Percentiles rank a stretch among this genome's conserved stretches.
Evolutionary conservation across 768 basidiomycete species (phyloP).

Genomic region (Suillus subluteus): DNA sequence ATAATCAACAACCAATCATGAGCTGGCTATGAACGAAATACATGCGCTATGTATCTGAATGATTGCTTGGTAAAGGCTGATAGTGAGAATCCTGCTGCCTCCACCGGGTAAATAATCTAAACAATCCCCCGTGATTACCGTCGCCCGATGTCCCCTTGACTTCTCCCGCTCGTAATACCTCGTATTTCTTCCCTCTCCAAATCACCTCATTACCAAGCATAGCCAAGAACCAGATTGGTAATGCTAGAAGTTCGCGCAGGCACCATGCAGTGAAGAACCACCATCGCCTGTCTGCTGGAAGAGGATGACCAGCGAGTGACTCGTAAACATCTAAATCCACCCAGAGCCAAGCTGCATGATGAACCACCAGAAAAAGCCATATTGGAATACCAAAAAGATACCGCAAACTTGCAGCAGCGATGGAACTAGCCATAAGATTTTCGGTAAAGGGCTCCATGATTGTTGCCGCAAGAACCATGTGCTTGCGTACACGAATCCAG

Average conservation of each 20-base stretch:
- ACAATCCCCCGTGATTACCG: constrained; percentile 26
- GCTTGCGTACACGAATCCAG: constrained; percentile 96
- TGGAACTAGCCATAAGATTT: constrained; percentile 67
- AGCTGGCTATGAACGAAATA: not conserved
- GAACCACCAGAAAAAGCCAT: constrained; percentile 59
- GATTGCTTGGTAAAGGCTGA: constrained; percentile 12
- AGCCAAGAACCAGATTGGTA: constrained; percentile 88
- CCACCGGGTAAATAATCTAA: constrained; percentile 34
- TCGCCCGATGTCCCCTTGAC: constrained; percentile 41
- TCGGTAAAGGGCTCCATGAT: constrained; percentile 94
- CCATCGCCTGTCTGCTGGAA: constrained; percentile 51
- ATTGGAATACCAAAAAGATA: constrained; percentile 53
- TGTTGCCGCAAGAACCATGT: constrained; percentile 88
- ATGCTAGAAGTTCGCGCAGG: constrained; percentile 76
- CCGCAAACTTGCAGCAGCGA: constrained; percentile 59
- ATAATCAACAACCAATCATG: constrained; percentile 9
- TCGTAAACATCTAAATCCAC: constrained; percentile 85
- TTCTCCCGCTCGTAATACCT: constrained; percentile 75
- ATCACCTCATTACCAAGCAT: constrained; percentile 80
- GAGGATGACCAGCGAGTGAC: constrained; percentile 70
- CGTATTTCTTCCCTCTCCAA: constrained; percentile 87
- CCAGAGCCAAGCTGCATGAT: constrained; percentile 70
- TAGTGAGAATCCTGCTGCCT: constrained; percentile 15
- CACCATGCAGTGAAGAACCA: constrained; percentile 80
- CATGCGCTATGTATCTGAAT: constrained; percentile 21